Percentiles rank a stretch among this genome's conserved stretches.
Conservation (phyloP, 805 yeast genomes). For the Candida verbasci region DNA sequence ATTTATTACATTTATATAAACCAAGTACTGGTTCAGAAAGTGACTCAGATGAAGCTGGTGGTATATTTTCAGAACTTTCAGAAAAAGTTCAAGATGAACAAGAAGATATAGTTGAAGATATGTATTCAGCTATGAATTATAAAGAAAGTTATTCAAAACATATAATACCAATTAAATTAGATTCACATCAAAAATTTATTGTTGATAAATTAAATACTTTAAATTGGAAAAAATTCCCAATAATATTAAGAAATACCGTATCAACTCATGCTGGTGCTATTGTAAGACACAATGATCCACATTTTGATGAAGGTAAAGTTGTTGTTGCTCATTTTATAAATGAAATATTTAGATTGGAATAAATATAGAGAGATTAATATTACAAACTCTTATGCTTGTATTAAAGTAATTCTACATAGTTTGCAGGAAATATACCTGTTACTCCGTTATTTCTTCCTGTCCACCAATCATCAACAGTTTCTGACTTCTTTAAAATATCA, state of each 20-base stretch:
- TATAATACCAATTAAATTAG: constrained; percentile 17
- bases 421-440: constrained; percentile 96
- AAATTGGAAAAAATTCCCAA: constrained; percentile 67
- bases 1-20: constrained; percentile 25
- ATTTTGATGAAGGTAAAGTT: constrained; percentile 62
- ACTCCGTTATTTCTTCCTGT: constrained; percentile 81
- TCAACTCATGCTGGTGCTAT: constrained; percentile 82
- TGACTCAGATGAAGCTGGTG: constrained; percentile 2
- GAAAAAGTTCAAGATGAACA: constrained; percentile 52
- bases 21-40: no score
- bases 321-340: constrained; percentile 64
- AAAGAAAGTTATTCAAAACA: constrained; percentile 8
- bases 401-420: constrained; percentile 81
- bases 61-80: constrained; percentile 9
- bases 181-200: constrained; percentile 43
- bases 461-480: constrained; percentile 97
- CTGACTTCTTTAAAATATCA: constrained; percentile 78
- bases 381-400: no score
- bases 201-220: constrained; percentile 50
- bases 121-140: constrained; percentile 50
- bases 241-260: constrained; percentile 59
- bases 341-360: constrained; percentile 17
- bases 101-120: constrained; percentile 60
- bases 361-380: neutral
- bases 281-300: constrained; percentile 50